phyloP scores from a whole-genome alignment of 2,329 filamentous ascomycete genomes.

The Chalara sp. region DNA sequence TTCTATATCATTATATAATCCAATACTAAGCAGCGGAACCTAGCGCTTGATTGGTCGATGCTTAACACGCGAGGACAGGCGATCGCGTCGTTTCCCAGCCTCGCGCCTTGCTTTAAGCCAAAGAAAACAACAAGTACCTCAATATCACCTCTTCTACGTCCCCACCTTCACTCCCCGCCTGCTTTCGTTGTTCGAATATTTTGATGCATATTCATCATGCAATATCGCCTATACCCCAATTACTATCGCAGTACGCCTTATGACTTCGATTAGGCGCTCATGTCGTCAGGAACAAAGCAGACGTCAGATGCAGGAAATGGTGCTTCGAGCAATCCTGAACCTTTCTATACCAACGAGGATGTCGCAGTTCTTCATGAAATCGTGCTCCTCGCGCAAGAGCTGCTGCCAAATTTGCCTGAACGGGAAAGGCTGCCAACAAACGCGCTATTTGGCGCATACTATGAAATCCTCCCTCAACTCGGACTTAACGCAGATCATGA shows the following conservation, averaged over 20 bases:
- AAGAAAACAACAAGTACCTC: too few relatives aligned
- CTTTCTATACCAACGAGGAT: constrained; percentile 64
- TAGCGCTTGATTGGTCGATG: too few relatives aligned
- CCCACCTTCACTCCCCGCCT: too few relatives aligned
- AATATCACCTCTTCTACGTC: too few relatives aligned
- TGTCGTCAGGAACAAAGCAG: constrained; percentile 34
- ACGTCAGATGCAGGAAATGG: constrained; percentile 9
- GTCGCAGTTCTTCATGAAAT: constrained; percentile 74
- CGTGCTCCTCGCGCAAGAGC: constrained; percentile 62
- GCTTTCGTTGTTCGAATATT: too few relatives aligned
- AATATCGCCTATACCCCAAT: constrained; percentile 25
- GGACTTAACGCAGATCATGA: constrained; percentile 68
- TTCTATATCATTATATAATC: too few relatives aligned
- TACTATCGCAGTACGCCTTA: constrained; percentile 7
- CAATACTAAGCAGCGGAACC: too few relatives aligned
- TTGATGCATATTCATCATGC: constrained; percentile 16
- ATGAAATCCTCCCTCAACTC: constrained; percentile 64
- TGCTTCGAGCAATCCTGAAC: constrained; percentile 21
- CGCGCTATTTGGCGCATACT: constrained; percentile 76
- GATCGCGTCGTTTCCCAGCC: too few relatives aligned
- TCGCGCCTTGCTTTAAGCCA: too few relatives aligned
- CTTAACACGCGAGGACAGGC: too few relatives aligned
- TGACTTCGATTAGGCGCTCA: constrained; percentile 26
- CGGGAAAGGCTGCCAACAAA: constrained; percentile 62
- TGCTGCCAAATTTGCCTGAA: constrained; percentile 49